Evolutionary conservation across 441 rosid species (phyloP).

Genomic region (Pelargonium exstipulatum): DNA sequence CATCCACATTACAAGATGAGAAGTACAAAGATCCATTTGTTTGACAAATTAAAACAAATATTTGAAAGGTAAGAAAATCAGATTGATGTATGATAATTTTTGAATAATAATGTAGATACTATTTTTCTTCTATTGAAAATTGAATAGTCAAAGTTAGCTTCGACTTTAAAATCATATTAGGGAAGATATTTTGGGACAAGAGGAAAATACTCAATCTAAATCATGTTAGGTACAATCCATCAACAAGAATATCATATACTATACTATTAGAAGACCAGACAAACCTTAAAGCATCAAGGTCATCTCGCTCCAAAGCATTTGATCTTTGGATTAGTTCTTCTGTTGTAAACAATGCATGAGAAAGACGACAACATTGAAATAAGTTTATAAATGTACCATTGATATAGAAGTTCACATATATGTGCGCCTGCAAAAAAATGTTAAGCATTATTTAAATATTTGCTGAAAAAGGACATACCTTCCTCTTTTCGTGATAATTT

Average conservation of each 20-base stretch:
- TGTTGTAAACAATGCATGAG: conserved; percentile 27
- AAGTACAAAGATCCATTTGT: too few relatives aligned
- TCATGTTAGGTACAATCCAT: not conserved
- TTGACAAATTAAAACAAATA: too few relatives aligned
- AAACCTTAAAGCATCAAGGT: conserved; percentile 60
- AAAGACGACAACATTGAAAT: conserved; percentile 6
- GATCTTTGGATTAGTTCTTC: conserved; percentile 74
- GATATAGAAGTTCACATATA: not conserved
- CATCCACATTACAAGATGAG: too few relatives aligned
- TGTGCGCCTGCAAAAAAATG: not conserved
- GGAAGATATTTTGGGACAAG: not conserved
- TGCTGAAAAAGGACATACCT: conserved; percentile 46
- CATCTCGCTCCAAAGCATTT: conserved; percentile 60
- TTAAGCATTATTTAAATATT: conserved; percentile 3
- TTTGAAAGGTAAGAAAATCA: too few relatives aligned
- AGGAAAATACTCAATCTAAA: not conserved
- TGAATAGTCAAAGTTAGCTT: not conserved
- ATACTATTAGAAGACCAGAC: conserved; percentile 2
- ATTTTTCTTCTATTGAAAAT: not conserved
- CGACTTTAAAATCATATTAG: not conserved
- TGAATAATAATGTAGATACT: not conserved
- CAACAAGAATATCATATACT: not conserved
- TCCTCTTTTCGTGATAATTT: conserved; percentile 69
- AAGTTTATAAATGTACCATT: not conserved
- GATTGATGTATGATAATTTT: not conserved